Evolutionary conservation across 495 filamentous ascomycete species (phyloP).

Genomic region (Niebla homalea): DNA sequence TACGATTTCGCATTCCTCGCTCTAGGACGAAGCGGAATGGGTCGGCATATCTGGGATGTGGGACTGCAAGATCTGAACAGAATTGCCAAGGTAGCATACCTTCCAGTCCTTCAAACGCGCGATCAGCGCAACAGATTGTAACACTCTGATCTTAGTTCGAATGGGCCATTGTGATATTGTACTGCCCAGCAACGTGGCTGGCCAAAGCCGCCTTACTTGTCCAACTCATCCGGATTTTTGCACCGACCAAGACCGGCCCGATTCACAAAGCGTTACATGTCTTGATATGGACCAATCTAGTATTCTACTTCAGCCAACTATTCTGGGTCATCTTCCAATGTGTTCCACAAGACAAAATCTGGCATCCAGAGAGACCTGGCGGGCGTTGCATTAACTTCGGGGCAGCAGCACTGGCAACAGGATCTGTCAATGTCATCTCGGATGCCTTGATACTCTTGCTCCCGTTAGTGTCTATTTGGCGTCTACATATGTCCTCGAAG

Average conservation of each 20-base stretch:
- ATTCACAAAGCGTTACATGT: constrained; percentile 4
- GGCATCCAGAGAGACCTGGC: constrained; percentile 7
- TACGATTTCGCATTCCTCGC: no score
- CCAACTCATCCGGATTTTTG: constrained; percentile 3
- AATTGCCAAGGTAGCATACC: no score
- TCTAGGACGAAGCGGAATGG: no score
- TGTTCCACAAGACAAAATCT: constrained; percentile 5
- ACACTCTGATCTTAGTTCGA: no score
- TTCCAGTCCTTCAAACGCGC: no score
- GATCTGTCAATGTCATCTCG: constrained; percentile 19
- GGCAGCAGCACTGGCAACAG: constrained; percentile 11
- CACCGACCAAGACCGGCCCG: neutral
- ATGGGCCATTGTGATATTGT: no score
- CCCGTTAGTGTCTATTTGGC: constrained; percentile 20
- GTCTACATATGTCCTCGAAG: constrained; percentile 18
- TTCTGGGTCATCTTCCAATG: constrained; percentile 1
- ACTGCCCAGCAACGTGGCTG: no score
- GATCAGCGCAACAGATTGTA: no score
- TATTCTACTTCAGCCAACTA: constrained; percentile 6
- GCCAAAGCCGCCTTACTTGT: neutral
- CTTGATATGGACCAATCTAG: constrained; percentile 11
- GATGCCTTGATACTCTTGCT: constrained; percentile 21
- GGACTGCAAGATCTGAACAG: no score
- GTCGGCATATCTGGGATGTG: no score
- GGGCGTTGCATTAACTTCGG: constrained; percentile 19